Conservation (phyloP, 2,329 filamentous ascomycete species). For the Neonectria sp. region DNA sequence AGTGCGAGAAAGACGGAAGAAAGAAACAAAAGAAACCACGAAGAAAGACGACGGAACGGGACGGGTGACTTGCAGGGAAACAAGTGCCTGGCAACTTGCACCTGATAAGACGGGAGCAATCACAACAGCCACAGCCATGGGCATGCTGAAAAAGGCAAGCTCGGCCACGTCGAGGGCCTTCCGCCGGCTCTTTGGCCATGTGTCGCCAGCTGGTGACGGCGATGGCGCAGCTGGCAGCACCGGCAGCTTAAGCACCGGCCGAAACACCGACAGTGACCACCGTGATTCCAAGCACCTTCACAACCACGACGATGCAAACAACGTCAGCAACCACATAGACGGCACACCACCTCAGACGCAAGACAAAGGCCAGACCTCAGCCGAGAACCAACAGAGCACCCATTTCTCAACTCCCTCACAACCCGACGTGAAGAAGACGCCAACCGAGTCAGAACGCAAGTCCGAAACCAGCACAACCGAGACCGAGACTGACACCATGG, state of each 20-base stretch:
- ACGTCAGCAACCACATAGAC: slow-evolving; percentile 20
- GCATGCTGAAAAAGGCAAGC: slow-evolving; percentile 49
- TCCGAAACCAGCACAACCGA: background rate
- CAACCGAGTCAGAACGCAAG: background rate
- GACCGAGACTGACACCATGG: slow-evolving; percentile 37
- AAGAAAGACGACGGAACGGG: too few species aligned
- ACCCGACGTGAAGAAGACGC: background rate
- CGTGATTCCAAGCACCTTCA: slow-evolving; percentile 30
- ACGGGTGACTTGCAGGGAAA: background rate
- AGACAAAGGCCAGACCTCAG: slow-evolving; percentile 3
- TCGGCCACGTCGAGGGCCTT: slow-evolving; percentile 44
- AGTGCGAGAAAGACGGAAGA: background rate
- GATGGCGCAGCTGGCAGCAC: slow-evolving; percentile 32
- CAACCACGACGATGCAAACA: slow-evolving; percentile 25
- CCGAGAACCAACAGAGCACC: background rate
- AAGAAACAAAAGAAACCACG: background rate
- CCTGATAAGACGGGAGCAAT: too few species aligned
- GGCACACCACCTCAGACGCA: slow-evolving; percentile 9
- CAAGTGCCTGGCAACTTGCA: too few species aligned
- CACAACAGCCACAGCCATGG: slow-evolving; percentile 36
- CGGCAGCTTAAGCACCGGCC: slow-evolving; percentile 1
- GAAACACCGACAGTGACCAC: slow-evolving; percentile 23
- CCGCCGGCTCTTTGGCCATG: slow-evolving; percentile 51
- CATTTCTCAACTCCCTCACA: background rate
- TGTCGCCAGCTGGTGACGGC: slow-evolving; percentile 42